Conservation (phyloP, 345 rosid species). For the Eucalyptus sideroxylon region DNA sequence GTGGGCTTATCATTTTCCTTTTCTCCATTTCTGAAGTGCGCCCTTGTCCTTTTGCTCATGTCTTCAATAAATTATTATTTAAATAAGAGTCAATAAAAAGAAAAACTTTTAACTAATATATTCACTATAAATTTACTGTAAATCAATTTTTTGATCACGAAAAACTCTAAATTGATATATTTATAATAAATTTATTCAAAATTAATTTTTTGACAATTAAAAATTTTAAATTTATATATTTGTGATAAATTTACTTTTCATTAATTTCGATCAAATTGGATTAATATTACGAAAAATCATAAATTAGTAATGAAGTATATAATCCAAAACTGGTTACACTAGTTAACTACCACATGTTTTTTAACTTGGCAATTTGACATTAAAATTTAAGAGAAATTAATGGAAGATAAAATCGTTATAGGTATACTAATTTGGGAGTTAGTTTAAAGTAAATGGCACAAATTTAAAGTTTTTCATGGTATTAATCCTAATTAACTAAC, state of each 20-base stretch:
- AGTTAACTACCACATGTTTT: fast-evolving
- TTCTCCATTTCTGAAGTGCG: not conserved
- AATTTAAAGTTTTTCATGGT: too few relatives aligned
- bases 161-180: fast-evolving
- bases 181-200: fast-evolving
- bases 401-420: not conserved
- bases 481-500: not conserved
- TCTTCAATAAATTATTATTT: not conserved
- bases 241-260: fast-evolving
- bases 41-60: not conserved
- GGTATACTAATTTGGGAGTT: too few relatives aligned
- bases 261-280: fast-evolving
- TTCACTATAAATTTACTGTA: fast-evolving
- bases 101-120: too few relatives aligned
- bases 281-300: too few relatives aligned
- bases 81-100: too few relatives aligned
- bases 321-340: too few relatives aligned
- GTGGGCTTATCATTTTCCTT: too few relatives aligned
- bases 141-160: too few relatives aligned
- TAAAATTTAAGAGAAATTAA: too few relatives aligned
- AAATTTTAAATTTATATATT: too few relatives aligned
- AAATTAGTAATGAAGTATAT: fast-evolving
- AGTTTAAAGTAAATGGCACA: too few relatives aligned
- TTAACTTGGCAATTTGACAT: too few relatives aligned
- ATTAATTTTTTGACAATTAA: fast-evolving